These are phyloP conservation scores for Plasmodium fragile DNA, from an alignment of 169 alveolate species.

Conservation along the genomic window DNA sequence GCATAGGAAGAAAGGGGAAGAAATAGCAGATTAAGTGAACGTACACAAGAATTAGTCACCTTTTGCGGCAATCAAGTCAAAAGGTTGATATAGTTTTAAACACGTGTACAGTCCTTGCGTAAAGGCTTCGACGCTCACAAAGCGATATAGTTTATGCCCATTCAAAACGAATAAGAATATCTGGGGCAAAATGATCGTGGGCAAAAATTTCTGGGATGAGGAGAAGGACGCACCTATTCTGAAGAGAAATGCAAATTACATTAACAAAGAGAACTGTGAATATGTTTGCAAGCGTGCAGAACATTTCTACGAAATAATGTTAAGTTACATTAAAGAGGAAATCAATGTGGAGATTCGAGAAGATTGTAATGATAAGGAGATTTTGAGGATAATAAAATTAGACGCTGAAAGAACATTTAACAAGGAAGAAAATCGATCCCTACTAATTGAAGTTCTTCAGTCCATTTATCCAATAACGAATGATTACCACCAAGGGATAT, in stretches of 20 bases:
- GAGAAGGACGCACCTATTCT: conserved; percentile 77
- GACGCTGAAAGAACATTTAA: conserved; percentile 86
- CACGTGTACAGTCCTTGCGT: neutral
- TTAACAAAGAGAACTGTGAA: conserved; percentile 52
- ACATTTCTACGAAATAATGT: conserved; percentile 67
- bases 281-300: conserved; percentile 69
- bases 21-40: neutral
- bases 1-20: neutral
- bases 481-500: conserved; percentile 88
- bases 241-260: conserved; percentile 65
- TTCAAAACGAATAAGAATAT: neutral
- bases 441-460: conserved; percentile 73
- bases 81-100: neutral
- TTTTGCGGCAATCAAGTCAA: neutral
- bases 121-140: neutral
- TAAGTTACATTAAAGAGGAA: conserved; percentile 75
- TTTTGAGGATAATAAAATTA: conserved; percentile 79
- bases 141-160: neutral
- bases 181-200: conserved; percentile 45
- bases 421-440: conserved; percentile 74
- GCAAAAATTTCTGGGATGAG: conserved; percentile 74
- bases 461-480: conserved; percentile 80
- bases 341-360: conserved; percentile 49
- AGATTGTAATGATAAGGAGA: conserved; percentile 76
- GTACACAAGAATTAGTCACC: neutral